Base-by-base conservation (phyloP, 2,329 filamentous ascomycete genomes). In the Colletotrichum musae region DNA sequence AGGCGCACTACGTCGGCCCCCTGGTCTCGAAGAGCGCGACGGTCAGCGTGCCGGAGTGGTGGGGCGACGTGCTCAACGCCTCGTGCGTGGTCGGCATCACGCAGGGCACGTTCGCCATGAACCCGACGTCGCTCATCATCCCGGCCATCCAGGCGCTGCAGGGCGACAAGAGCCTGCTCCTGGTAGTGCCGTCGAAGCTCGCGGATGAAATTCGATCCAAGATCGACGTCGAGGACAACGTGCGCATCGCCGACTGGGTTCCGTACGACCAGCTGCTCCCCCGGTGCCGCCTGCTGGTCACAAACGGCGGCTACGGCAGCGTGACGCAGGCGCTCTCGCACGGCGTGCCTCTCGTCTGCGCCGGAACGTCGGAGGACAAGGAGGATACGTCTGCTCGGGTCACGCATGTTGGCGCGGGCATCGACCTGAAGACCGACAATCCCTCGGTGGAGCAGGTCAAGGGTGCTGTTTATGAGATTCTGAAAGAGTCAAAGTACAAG, bases 271-370 rank as follows among this genome's bases (percentile, higher is more conserved):
- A 77, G 4, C 74, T 82, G 2, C 75, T 82, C 1, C 79, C 79
- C 0, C 76, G 75, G 18, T 74, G 80, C 3, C 70, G 72, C 6
- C 73, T 81, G 5, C 73, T 81, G 16, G 75, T 81, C 51, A 80
- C 79, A 4, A 81, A 81, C 18, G 79, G 79, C 6, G 79, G 79
- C 2, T 81, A 81, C 43, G 79, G 79, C 16, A 80, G 78, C 43
- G 74, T 81, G 58, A 80, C 78, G 0, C 79, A 81, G 39, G 79
- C 79, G 0, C 71, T 81, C 4, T 78, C 77, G 0, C 77, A 79
- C n/a, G 75, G 73, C 26, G 75, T 80, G 1, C 79, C 79, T 4
- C 68, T 81, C 24, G 74, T 81, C 5, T 81, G 79, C 21, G 79
- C 79, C 0, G 79, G 79, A 0, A 79, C 80, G 48, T 75, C 77